Percentiles rank a stretch among this genome's conserved stretches.
Evolutionary conservation across 768 basidiomycete genomes (phyloP).

Genomic region (Brasilioporus rufonigricans): DNA sequence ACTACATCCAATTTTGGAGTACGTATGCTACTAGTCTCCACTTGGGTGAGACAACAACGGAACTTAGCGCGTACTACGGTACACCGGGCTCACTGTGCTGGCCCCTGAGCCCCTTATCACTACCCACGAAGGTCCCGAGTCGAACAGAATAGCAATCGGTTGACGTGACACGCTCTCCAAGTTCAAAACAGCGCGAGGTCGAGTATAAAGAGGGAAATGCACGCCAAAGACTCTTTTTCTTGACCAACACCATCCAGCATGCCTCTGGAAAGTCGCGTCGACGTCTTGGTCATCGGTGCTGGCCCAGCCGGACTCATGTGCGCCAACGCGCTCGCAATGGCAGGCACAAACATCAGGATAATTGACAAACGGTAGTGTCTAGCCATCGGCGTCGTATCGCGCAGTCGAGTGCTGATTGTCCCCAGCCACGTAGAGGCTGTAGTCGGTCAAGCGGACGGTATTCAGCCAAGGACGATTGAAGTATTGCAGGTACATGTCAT

Average conservation of each 20-base stretch:
- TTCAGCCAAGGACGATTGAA: constrained; percentile 52
- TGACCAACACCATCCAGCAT: constrained; percentile 5
- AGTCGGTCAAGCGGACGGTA: constrained; percentile 54
- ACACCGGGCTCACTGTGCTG: no score
- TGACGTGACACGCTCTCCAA: no score
- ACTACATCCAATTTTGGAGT: no score
- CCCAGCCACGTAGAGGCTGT: constrained; percentile 38
- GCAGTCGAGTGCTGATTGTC: background rate
- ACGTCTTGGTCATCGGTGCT: constrained; percentile 50
- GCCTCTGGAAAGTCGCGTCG: constrained; percentile 33
- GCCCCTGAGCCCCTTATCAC: no score
- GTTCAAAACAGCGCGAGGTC: no score
- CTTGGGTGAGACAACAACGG: no score
- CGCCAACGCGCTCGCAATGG: constrained; percentile 48
- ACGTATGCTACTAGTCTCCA: no score
- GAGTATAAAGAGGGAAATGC: no score
- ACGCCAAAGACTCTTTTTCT: background rate
- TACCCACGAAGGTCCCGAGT: no score
- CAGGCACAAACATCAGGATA: constrained; percentile 43
- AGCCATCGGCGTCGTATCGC: background rate
- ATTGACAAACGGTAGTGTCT: constrained; percentile 41
- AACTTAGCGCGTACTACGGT: no score
- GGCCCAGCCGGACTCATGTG: constrained; percentile 66
- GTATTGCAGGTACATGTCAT: constrained; percentile 42
- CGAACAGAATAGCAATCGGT: no score